phyloP scores from a whole-genome alignment of 495 filamentous ascomycete species.

The Penicillium cataractarum region DNA sequence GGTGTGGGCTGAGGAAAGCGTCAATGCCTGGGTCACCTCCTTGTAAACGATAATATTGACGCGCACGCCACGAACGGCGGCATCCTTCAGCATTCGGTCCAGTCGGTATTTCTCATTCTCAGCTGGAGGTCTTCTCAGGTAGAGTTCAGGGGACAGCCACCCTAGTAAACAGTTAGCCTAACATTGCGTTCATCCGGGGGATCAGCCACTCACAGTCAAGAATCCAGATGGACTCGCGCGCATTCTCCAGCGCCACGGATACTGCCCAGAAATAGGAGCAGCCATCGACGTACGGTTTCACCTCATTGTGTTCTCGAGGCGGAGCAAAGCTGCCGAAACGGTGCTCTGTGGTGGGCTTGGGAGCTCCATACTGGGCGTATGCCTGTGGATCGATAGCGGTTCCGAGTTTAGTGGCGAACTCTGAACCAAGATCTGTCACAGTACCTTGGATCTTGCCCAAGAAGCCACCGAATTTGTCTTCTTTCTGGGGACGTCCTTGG shows the following conservation, averaged over 20 bases:
- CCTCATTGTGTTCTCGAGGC: slow-evolving; percentile 61
- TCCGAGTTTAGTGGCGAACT: slow-evolving; percentile 53
- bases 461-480: slow-evolving; percentile 53
- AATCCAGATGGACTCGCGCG: slow-evolving; percentile 86
- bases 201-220: slow-evolving; percentile 55
- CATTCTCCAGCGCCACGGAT: slow-evolving; percentile 79
- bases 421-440: slow-evolving; percentile 53
- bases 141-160: slow-evolving; percentile 91
- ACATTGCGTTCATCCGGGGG: too few relatives aligned
- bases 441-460: slow-evolving; percentile 60
- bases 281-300: slow-evolving; percentile 94
- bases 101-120: slow-evolving; percentile 83
- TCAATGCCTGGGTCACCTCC: slow-evolving; percentile 82
- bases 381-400: slow-evolving; percentile 54
- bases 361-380: slow-evolving; percentile 51
- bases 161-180: slow-evolving; percentile 35
- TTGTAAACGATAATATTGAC: slow-evolving; percentile 96
- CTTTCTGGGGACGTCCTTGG: slow-evolving; percentile 41
- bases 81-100: slow-evolving; percentile 85
- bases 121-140: slow-evolving; percentile 82
- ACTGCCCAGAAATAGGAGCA: slow-evolving; percentile 93
- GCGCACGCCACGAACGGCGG: slow-evolving; percentile 84
- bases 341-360: slow-evolving; percentile 54
- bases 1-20: slow-evolving; percentile 81
- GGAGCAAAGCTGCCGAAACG: slow-evolving; percentile 86